Conservation (phyloP, 2,329 filamentous ascomycete genomes). For the Arthroderma sp. region DNA sequence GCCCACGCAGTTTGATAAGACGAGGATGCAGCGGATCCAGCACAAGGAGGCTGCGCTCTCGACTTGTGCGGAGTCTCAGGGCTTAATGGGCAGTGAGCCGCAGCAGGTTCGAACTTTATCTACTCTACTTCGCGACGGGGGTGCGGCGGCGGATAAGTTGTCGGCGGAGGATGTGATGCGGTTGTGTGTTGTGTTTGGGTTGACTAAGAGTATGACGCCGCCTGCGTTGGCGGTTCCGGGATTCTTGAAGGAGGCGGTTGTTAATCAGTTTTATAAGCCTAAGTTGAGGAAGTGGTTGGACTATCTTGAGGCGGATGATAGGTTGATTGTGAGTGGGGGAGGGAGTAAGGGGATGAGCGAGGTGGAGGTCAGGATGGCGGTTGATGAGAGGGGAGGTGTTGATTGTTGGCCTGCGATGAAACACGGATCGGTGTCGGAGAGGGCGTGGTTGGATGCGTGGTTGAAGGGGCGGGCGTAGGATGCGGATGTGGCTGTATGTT, state of each 20-base stretch:
- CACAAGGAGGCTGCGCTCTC: constrained; percentile 18
- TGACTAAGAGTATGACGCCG: constrained; percentile 12
- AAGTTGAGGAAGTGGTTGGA: constrained; percentile 42
- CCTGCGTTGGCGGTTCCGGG: constrained; percentile 15
- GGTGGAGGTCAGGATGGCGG: constrained; percentile 57
- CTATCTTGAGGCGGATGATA: constrained; percentile 60
- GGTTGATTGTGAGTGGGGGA: constrained; percentile 50
- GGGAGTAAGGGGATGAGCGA: constrained; percentile 45
- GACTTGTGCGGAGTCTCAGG: constrained; percentile 8
- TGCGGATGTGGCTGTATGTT: background rate
- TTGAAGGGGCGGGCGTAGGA: constrained; percentile 11
- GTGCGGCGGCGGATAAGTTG: constrained; percentile 13
- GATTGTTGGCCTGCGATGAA: constrained; percentile 16
- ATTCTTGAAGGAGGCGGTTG: constrained; percentile 28
- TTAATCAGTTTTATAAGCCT: constrained; percentile 36
- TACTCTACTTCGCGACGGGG: constrained; percentile 2
- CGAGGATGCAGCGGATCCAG: constrained; percentile 40
- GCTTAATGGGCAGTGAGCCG: constrained; percentile 11
- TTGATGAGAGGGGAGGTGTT: constrained; percentile 51
- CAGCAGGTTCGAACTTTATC: background rate
- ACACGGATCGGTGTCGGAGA: constrained; percentile 16
- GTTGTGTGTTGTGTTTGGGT: constrained; percentile 23
- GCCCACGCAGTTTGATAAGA: constrained; percentile 54
- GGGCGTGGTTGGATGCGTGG: constrained; percentile 27
- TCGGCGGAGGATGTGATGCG: constrained; percentile 16